phyloP scores from a whole-genome alignment of 2,329 filamentous ascomycete species.

The Eutypa lata region DNA sequence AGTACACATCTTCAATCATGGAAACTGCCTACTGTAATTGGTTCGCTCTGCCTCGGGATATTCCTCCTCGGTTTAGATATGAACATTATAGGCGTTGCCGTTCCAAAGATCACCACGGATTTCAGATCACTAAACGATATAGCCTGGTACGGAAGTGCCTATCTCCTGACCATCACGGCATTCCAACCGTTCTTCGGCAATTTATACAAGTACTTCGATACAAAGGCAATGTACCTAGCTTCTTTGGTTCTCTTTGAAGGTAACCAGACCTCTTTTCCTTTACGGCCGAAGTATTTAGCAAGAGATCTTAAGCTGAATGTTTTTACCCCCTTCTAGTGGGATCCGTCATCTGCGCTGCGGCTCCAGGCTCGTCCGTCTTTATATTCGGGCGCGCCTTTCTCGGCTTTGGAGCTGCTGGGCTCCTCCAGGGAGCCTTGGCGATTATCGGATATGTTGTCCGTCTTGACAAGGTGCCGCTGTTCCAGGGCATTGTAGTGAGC shows the following conservation, averaged over 20 bases:
- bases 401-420: constrained; percentile 21
- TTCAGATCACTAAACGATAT: constrained; percentile 7
- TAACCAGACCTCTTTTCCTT: background rate
- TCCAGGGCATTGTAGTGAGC: constrained; percentile 36
- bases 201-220: constrained; percentile 4
- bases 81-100: background rate
- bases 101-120: constrained; percentile 1
- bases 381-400: constrained; percentile 23
- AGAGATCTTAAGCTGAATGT: background rate
- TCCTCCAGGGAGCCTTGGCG: constrained; percentile 23
- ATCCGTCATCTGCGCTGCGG: constrained; percentile 23
- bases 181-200: constrained; percentile 9
- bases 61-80: constrained; percentile 2
- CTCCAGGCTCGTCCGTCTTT: constrained; percentile 15
- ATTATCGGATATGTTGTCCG: constrained; percentile 33
- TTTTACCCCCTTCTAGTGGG: background rate
- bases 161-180: constrained; percentile 6
- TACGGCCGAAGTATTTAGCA: background rate
- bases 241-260: constrained; percentile 6
- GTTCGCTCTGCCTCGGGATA: constrained; percentile 2
- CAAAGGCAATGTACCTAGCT: constrained; percentile 3
- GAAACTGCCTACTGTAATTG: background rate
- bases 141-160: constrained; percentile 10
- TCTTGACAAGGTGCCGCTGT: constrained; percentile 38
- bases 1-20: background rate